phyloP scores from a whole-genome alignment of 441 rosid genomes.

The Brassica balearica region DNA sequence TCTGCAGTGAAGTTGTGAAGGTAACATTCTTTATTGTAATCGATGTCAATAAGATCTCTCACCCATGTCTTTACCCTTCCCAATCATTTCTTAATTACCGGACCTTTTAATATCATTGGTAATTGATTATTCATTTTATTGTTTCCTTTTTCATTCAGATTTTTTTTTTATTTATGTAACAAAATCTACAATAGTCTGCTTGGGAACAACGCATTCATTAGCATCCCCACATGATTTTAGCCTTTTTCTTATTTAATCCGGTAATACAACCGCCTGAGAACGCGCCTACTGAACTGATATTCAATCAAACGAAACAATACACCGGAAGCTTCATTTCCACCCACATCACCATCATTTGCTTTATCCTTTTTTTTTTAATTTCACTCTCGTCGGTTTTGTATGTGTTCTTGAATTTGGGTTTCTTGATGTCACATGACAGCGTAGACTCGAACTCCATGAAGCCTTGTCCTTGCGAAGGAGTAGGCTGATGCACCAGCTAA shows the following conservation, averaged over 20 bases:
- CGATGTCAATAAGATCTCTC: background rate
- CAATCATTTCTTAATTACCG: slow-evolving; percentile 50
- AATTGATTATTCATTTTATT: slow-evolving; percentile 11
- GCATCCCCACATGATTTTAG: background rate
- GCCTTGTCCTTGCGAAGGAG: slow-evolving; percentile 70
- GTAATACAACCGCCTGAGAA: background rate
- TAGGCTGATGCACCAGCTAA: slow-evolving; percentile 89
- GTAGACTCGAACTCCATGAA: slow-evolving; percentile 54
- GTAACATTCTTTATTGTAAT: slow-evolving; percentile 25
- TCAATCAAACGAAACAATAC: slow-evolving; percentile 11
- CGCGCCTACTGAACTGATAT: background rate
- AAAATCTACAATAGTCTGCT: background rate
- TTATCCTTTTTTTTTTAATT: background rate
- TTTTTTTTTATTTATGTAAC: background rate
- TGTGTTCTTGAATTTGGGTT: slow-evolving; percentile 9
- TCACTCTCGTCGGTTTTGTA: background rate
- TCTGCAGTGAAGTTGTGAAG: slow-evolving; percentile 35
- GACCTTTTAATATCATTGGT: slow-evolving; percentile 43
- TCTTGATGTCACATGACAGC: background rate
- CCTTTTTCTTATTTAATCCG: background rate
- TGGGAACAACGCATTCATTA: slow-evolving; percentile 10
- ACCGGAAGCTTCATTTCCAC: slow-evolving; percentile 17
- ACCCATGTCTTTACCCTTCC: slow-evolving; percentile 48
- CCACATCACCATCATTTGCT: background rate
- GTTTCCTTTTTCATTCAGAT: slow-evolving; percentile 4